phyloP scores from a whole-genome alignment of 179 eudicot genomes.

The Sideroxylon spinosum region DNA sequence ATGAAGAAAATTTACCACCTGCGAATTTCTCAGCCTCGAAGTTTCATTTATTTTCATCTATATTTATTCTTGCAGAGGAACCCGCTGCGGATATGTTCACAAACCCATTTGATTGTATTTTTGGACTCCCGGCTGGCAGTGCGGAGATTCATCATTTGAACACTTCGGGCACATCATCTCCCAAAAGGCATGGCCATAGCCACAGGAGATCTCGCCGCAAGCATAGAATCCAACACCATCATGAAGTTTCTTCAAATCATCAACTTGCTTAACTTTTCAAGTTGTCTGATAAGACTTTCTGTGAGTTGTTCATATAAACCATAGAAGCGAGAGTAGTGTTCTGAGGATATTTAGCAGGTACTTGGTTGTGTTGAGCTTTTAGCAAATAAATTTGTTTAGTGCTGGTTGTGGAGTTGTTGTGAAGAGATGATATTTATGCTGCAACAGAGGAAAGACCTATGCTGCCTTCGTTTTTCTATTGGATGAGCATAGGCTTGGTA shows the following conservation, averaged over 20 bases:
- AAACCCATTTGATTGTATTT: slow-evolving; percentile 29
- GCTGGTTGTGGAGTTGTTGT: too few relatives aligned
- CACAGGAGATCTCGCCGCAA: slow-evolving; percentile 27
- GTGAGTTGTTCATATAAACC: background rate
- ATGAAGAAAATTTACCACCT: too few relatives aligned
- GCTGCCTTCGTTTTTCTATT: too few relatives aligned
- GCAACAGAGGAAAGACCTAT: too few relatives aligned
- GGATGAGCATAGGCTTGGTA: too few relatives aligned
- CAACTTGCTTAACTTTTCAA: background rate
- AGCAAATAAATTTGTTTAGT: too few relatives aligned
- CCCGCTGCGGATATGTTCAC: slow-evolving; percentile 11
- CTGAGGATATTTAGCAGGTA: background rate
- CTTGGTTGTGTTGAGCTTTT: too few relatives aligned
- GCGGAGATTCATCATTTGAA: slow-evolving; percentile 15
- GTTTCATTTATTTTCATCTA: background rate
- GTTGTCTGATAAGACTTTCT: background rate
- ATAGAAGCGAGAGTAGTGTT: background rate
- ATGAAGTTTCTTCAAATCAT: slow-evolving; percentile 14
- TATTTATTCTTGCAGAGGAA: slow-evolving; percentile 22
- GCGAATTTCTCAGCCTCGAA: background rate
- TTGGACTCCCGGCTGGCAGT: slow-evolving; percentile 22
- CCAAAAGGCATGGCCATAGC: slow-evolving; percentile 22
- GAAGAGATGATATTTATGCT: too few relatives aligned
- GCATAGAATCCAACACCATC: slow-evolving; percentile 29
- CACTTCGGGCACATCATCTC: slow-evolving; percentile 4